Percentiles rank a stretch among this genome's conserved stretches.
Evolutionary conservation across 106 monocot species (phyloP).

Genomic region (Dendrobium nobile): DNA sequence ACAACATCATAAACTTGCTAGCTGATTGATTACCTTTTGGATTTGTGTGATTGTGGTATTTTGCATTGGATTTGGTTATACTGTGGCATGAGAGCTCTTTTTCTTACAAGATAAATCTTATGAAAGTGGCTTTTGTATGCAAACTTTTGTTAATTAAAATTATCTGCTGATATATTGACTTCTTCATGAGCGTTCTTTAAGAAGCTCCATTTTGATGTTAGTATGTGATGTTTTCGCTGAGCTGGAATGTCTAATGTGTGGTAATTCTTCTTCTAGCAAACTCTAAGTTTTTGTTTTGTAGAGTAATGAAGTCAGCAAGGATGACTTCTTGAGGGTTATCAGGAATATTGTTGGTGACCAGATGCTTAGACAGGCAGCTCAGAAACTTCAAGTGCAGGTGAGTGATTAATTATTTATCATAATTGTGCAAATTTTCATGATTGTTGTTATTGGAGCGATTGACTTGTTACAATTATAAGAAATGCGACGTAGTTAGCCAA

Average conservation of each 20-base stretch:
- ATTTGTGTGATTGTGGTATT: neutral
- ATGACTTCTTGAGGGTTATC: constrained; percentile 83
- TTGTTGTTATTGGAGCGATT: neutral
- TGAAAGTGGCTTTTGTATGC: neutral
- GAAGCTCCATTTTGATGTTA: neutral
- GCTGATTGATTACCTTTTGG: neutral
- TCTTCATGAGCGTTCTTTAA: neutral
- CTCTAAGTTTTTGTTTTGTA: constrained; percentile 13
- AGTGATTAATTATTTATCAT: constrained; percentile 8
- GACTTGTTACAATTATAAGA: neutral
- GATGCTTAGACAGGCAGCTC: constrained; percentile 92
- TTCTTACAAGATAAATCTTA: neutral
- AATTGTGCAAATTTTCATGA: neutral
- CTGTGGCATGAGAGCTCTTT: neutral
- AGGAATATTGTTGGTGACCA: constrained; percentile 94
- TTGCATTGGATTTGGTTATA: neutral
- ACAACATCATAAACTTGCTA: neutral
- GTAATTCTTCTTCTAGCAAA: neutral
- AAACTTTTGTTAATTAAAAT: neutral
- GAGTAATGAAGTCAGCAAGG: constrained; percentile 88
- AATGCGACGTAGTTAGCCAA: neutral
- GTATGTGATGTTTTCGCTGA: neutral
- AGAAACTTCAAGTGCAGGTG: constrained; percentile 76
- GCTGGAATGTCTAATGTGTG: neutral
- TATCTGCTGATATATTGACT: neutral